These are phyloP conservation scores for Naganishia albida DNA, from an alignment of 1,284 basidiomycete genomes.

Conservation along the genomic window DNA sequence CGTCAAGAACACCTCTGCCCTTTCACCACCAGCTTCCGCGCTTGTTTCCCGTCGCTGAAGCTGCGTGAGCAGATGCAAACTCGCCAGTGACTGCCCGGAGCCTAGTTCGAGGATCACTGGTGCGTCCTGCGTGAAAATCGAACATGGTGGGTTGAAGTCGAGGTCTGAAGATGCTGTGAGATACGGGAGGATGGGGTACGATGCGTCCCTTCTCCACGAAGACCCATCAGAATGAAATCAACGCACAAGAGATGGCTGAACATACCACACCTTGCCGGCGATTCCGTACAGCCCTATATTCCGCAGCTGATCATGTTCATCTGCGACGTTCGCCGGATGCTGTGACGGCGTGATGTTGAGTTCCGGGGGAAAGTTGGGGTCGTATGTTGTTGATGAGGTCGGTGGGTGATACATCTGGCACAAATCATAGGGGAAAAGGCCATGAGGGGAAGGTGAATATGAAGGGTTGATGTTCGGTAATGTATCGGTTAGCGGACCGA, in stretches of 20 bases:
- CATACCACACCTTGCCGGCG: constrained; percentile 50
- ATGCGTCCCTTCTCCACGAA: constrained; percentile 45
- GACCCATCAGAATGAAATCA: no score
- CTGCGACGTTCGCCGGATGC: constrained; percentile 26
- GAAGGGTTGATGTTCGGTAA: not conserved
- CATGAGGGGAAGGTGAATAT: not conserved
- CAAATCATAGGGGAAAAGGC: not conserved
- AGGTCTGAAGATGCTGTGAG: constrained; percentile 37
- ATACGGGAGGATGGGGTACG: constrained; percentile 44
- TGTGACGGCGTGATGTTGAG: constrained; percentile 46
- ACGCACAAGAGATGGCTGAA: constrained; percentile 2
- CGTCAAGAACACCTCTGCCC: constrained; percentile 44
- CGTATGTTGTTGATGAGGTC: constrained; percentile 24
- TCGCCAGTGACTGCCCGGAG: constrained; percentile 49
- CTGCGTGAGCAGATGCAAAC: constrained; percentile 43
- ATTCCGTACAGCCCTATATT: constrained; percentile 50
- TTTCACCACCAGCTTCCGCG: not conserved
- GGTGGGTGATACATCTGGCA: constrained; percentile 8
- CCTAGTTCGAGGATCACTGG: constrained; percentile 48
- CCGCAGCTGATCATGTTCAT: constrained; percentile 39
- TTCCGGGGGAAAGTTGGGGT: constrained; percentile 52
- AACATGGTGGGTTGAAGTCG: constrained; percentile 45
- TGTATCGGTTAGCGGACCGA: not conserved
- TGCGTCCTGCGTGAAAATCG: constrained; percentile 36
- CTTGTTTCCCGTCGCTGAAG: constrained; percentile 29